These are phyloP conservation scores for Plasmodium sp. DNA, from an alignment of 169 alveolate species.

Conservation along the genomic window DNA sequence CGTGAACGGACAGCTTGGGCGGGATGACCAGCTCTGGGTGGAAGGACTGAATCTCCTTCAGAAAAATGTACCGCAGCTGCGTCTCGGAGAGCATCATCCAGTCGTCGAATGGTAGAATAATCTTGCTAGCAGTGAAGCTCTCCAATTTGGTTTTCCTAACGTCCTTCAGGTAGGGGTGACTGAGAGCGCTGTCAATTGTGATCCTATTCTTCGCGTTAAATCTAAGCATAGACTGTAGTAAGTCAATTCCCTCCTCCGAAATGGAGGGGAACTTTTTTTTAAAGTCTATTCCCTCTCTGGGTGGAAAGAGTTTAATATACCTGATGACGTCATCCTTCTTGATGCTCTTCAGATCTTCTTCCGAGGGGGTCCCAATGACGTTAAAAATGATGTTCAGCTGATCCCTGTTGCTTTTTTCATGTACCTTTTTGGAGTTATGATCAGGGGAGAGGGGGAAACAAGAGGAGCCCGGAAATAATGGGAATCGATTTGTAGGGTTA, in stretches of 20 bases:
- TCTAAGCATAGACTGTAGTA: slow-evolving; percentile 92
- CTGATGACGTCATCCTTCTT: slow-evolving; percentile 90
- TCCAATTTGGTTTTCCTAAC: slow-evolving; percentile 82
- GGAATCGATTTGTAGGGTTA: slow-evolving; percentile 95
- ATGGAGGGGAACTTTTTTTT: slow-evolving; percentile 87
- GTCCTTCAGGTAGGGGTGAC: slow-evolving; percentile 93
- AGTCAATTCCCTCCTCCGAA: slow-evolving; percentile 92
- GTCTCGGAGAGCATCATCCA: slow-evolving; percentile 92
- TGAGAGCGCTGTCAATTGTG: slow-evolving; percentile 93
- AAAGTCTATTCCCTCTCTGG: slow-evolving; percentile 84
- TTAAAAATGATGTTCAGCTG: slow-evolving; percentile 97
- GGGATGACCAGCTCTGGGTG: slow-evolving; percentile 90
- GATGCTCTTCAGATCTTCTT: slow-evolving; percentile 92
- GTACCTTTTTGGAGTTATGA: slow-evolving; percentile 84
- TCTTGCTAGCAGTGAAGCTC: slow-evolving; percentile 67
- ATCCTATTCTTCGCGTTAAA: slow-evolving; percentile 94
- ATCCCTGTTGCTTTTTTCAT: slow-evolving; percentile 89
- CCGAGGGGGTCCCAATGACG: slow-evolving; percentile 97
- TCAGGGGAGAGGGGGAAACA: slow-evolving; percentile 97
- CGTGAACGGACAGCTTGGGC: slow-evolving; percentile 62
- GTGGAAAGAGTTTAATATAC: slow-evolving; percentile 87
- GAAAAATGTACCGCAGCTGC: slow-evolving; percentile 89
- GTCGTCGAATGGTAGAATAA: slow-evolving; percentile 91
- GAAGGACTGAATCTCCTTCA: slow-evolving; percentile 85
- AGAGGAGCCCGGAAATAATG: slow-evolving; percentile 97